Evolutionary conservation across 2,329 filamentous ascomycete species (phyloP).

Genomic region (Fonsecaea pugnacius): DNA sequence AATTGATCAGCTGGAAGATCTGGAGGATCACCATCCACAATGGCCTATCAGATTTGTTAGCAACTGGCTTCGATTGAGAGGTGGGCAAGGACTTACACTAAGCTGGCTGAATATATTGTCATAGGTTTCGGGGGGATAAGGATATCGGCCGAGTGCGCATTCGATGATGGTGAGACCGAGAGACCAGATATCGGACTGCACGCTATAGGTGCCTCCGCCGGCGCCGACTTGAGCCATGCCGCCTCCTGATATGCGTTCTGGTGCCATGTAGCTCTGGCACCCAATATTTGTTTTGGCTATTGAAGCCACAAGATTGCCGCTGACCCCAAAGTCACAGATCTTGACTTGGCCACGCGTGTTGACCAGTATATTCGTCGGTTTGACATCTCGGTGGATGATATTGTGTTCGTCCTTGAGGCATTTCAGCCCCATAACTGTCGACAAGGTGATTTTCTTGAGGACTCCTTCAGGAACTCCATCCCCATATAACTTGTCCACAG

Average conservation of each 20-base stretch:
- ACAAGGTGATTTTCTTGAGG: slow-evolving; percentile 84
- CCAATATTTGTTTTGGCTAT: slow-evolving; percentile 99
- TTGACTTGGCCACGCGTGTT: slow-evolving; percentile 92
- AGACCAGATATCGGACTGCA: slow-evolving; percentile 98
- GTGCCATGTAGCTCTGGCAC: slow-evolving; percentile 99
- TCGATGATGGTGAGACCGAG: slow-evolving; percentile 93
- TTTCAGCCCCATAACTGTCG: slow-evolving; percentile 89
- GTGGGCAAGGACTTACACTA: slow-evolving; percentile 69
- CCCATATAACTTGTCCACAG: slow-evolving; percentile 91
- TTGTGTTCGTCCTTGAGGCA: slow-evolving; percentile 96
- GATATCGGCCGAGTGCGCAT: slow-evolving; percentile 91
- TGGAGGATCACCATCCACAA: slow-evolving; percentile 95
- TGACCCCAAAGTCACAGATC: slow-evolving; percentile 98
- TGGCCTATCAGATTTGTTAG: slow-evolving; percentile 67
- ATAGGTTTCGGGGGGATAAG: slow-evolving; percentile 95
- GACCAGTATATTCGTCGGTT: slow-evolving; percentile 96
- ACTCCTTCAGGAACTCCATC: slow-evolving; percentile 89
- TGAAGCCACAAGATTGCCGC: slow-evolving; percentile 92
- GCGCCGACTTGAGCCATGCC: slow-evolving; percentile 73
- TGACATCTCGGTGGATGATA: slow-evolving; percentile 98
- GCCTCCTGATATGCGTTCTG: slow-evolving; percentile 89
- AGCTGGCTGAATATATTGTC: slow-evolving; percentile 98
- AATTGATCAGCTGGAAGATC: slow-evolving; percentile 78
- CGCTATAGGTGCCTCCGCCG: slow-evolving; percentile 85
- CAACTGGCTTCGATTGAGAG: not conserved